phyloP scores from a whole-genome alignment of 2,329 filamentous ascomycete species.

The Graphilbum sp. region DNA sequence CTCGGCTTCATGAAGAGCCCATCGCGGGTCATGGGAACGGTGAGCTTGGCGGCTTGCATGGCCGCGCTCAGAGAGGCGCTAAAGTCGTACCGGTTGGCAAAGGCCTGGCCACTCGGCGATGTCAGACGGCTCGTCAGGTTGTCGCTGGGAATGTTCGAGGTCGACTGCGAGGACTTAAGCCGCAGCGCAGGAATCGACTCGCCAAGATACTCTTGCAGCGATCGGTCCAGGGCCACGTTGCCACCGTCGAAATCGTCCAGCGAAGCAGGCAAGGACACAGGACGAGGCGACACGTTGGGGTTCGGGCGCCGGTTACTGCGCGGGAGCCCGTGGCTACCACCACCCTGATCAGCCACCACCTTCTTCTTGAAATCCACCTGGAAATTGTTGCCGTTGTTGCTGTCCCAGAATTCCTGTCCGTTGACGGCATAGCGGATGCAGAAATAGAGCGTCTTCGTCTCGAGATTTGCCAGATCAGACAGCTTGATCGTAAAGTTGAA shows the following conservation, averaged over 20 bases:
- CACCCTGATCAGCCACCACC: constrained; percentile 38
- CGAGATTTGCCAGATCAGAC: constrained; percentile 77
- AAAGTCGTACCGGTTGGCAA: constrained; percentile 92
- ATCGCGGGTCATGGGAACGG: constrained; percentile 33
- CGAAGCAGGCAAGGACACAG: constrained; percentile 38
- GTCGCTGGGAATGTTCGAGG: constrained; percentile 45
- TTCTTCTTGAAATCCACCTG: constrained; percentile 88
- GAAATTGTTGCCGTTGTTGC: constrained; percentile 75
- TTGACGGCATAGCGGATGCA: constrained; percentile 79
- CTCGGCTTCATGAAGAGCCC: constrained; percentile 39
- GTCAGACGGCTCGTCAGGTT: constrained; percentile 34
- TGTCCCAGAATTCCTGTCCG: constrained; percentile 87
- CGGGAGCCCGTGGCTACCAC: constrained; percentile 32
- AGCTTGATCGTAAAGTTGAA: constrained; percentile 93
- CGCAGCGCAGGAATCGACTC: constrained; percentile 46
- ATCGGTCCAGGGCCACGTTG: constrained; percentile 40
- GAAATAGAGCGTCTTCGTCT: constrained; percentile 82
- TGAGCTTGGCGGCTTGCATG: constrained; percentile 56
- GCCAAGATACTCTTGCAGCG: constrained; percentile 45
- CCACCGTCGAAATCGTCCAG: constrained; percentile 58
- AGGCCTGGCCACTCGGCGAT: constrained; percentile 51
- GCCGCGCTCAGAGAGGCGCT: constrained; percentile 78
- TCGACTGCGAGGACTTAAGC: constrained; percentile 53
- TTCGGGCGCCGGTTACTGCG: constrained; percentile 45
- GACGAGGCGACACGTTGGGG: constrained; percentile 25